Evolutionary conservation across 306 rosid species (phyloP).

Genomic region (Malus domestica): ASM211411v1 NC_041805.1:10630501-10631000

Average conservation of each 20-base stretch:
- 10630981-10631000: constrained; percentile 61
- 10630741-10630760: constrained; percentile 52
- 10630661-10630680: background rate
- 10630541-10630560: no score
- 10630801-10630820: constrained; percentile 66
- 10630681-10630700: no score
- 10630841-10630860: constrained; percentile 55
- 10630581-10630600: no score
- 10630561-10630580: no score
- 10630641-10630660: background rate
- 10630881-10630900: background rate
- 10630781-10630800: constrained; percentile 53
- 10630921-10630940: no score
- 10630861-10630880: background rate
- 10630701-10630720: no score
- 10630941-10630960: no score
- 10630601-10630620: no score
- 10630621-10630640: no score
- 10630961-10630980: constrained; percentile 24
- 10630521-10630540: no score
- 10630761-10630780: constrained; percentile 32
- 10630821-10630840: constrained; percentile 65
- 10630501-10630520: no score
- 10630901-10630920: background rate
- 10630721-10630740: background rate